Evolutionary conservation across 805 yeast genomes (phyloP).

Genomic region (Yarrowia bubula): DNA sequence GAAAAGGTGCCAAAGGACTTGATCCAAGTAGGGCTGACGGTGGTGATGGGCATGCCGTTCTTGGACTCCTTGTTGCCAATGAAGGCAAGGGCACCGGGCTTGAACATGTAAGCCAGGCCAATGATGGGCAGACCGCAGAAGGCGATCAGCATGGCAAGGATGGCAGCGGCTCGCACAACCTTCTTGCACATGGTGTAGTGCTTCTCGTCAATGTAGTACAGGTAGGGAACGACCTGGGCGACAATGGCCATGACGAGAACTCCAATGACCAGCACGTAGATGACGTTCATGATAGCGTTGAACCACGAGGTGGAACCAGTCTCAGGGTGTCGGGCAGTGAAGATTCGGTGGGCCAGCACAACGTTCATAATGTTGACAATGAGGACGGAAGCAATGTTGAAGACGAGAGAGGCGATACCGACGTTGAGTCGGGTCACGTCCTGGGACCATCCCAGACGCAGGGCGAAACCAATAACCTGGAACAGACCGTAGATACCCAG

Average conservation of each 20-base stretch:
- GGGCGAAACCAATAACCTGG: conserved; percentile 57
- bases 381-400: conserved; percentile 56
- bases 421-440: conserved; percentile 46
- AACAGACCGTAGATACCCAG: conserved; percentile 53
- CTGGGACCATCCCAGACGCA: conserved; percentile 59
- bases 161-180: conserved; percentile 52
- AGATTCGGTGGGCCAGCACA: conserved; percentile 67
- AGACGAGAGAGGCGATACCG: conserved; percentile 59
- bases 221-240: conserved; percentile 59
- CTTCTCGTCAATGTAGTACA: conserved; percentile 50
- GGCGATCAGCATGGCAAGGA: conserved; percentile 52
- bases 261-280: conserved; percentile 55
- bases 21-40: conserved; percentile 73
- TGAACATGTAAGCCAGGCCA: conserved; percentile 51
- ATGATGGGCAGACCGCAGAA: conserved; percentile 52
- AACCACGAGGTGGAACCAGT: conserved; percentile 54
- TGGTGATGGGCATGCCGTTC: conserved; percentile 36
- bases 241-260: conserved; percentile 67
- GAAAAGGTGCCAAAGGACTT: conserved; percentile 58
- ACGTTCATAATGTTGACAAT: conserved; percentile 57
- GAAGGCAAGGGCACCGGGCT: conserved; percentile 51
- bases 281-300: conserved; percentile 49
- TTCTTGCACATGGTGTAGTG: conserved; percentile 52
- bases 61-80: conserved; percentile 18
- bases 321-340: conserved; percentile 76